These are phyloP conservation scores for Cercospora citrullina DNA, from an alignment of 2,329 filamentous ascomycete genomes.

Conservation along the genomic window DNA sequence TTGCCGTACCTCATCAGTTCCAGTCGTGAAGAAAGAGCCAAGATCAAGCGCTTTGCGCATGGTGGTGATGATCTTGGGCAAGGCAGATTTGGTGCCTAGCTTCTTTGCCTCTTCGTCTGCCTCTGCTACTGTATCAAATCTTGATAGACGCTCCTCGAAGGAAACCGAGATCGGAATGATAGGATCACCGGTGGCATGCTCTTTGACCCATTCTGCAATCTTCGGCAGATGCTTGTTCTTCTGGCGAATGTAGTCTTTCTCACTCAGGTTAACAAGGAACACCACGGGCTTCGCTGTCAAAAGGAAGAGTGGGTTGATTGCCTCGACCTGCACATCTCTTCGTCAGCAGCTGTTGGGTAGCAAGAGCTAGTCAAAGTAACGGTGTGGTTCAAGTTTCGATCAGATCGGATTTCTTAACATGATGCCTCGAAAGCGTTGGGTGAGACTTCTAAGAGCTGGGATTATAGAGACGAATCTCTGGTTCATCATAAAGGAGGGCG, in stretches of 20 bases:
- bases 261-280: constrained; percentile 93
- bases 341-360: constrained; percentile 6
- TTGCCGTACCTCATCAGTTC: constrained; percentile 92
- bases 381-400: constrained; percentile 23
- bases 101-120: constrained; percentile 84
- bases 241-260: constrained; percentile 95
- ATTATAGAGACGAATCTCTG: constrained; percentile 97
- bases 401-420: constrained; percentile 76
- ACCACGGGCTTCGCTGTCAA: constrained; percentile 96
- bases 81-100: constrained; percentile 78
- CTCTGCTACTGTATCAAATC: constrained; percentile 74
- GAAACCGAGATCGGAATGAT: constrained; percentile 91
- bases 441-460: constrained; percentile 99
- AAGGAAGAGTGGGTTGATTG: constrained; percentile 94
- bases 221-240: constrained; percentile 99
- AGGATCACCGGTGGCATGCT: constrained; percentile 81
- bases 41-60: constrained; percentile 93
- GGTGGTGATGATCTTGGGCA: constrained; percentile 86
- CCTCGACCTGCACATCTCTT: constrained; percentile 69
- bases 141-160: constrained; percentile 88
- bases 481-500: constrained; percentile 80
- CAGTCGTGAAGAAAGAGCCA: constrained; percentile 95
- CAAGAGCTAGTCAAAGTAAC: background rate
- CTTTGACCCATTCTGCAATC: constrained; percentile 93
- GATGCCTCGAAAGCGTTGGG: constrained; percentile 70